Evolutionary conservation across 352 stramenopile species (phyloP).

Genomic region (Phytophthora pisi): DNA sequence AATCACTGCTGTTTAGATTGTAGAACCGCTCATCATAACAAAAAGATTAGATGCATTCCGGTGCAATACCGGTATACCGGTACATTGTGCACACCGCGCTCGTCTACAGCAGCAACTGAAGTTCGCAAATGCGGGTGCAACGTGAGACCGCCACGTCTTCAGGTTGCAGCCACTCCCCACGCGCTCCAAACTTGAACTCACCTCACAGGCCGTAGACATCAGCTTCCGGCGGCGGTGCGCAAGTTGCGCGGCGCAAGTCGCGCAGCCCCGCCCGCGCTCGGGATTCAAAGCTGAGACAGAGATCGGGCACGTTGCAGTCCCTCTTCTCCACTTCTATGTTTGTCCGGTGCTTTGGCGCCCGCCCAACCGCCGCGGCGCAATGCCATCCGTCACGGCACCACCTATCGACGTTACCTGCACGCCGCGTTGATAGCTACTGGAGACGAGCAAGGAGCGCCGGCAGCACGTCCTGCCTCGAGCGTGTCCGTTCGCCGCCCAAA

Average conservation of each 20-base stretch:
- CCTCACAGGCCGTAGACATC: too few relatives aligned
- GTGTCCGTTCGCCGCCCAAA: conserved; percentile 22
- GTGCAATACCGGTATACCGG: conserved; percentile 16
- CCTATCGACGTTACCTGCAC: conserved; percentile 10
- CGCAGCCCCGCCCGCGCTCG: too few relatives aligned
- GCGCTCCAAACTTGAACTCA: too few relatives aligned
- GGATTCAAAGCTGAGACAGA: conserved; percentile 21
- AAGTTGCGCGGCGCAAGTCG: too few relatives aligned
- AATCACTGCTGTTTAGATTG: conserved; percentile 15
- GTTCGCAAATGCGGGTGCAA: background rate
- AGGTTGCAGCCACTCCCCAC: too few relatives aligned
- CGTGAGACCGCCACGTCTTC: background rate
- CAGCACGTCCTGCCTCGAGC: background rate
- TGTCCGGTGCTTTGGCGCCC: conserved; percentile 33
- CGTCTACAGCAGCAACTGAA: conserved; percentile 22
- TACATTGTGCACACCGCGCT: background rate
- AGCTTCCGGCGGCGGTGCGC: too few relatives aligned
- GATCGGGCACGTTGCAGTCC: conserved; percentile 3
- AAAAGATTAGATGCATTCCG: conserved; percentile 18
- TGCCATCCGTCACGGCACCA: conserved; percentile 15
- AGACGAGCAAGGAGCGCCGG: too few relatives aligned
- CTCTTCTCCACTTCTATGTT: conserved; percentile 17
- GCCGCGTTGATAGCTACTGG: background rate
- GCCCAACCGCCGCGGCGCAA: conserved; percentile 11
- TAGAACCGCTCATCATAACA: conserved; percentile 23